Conservation (phyloP, 176 grass and related monocot genomes). For the Phragmites australis region DNA sequence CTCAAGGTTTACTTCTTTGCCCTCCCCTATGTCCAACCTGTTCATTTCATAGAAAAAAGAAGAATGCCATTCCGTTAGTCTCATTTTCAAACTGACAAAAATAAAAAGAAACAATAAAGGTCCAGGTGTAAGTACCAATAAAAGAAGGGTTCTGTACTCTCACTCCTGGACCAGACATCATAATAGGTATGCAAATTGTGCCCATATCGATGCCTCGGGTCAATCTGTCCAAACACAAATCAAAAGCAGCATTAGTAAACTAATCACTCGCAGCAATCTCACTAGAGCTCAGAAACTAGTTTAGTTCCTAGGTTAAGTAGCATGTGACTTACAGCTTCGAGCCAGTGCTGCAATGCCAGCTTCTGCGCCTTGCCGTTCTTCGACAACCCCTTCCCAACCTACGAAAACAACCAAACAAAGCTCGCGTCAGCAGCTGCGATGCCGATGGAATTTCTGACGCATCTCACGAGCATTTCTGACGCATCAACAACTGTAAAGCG, state of each 20-base stretch:
- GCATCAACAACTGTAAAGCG: slow-evolving; percentile 3
- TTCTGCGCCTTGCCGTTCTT: slow-evolving; percentile 88
- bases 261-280: slow-evolving; percentile 29
- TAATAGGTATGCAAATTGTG: slow-evolving; percentile 93
- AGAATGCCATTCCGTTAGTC: background rate
- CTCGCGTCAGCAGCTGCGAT: slow-evolving; percentile 35
- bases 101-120: background rate
- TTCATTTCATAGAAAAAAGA: background rate
- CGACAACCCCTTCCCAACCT: slow-evolving; percentile 97
- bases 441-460: slow-evolving; percentile 30
- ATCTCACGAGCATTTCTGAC: slow-evolving; percentile 9
- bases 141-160: slow-evolving; percentile 90
- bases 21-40: slow-evolving; percentile 97
- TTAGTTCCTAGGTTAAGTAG: slow-evolving; percentile 33
- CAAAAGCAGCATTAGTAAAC: slow-evolving; percentile 39
- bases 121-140: slow-evolving; percentile 62
- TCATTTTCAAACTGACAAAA: background rate
- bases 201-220: slow-evolving; percentile 94
- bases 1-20: slow-evolving; percentile 88
- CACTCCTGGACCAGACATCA: slow-evolving; percentile 79
- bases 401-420: background rate
- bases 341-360: slow-evolving; percentile 95
- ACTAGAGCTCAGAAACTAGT: slow-evolving; percentile 21
- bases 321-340: slow-evolving; percentile 90
- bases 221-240: slow-evolving; percentile 65